Base-by-base conservation (phyloP, 2,329 filamentous ascomycete genomes). In the Venturia asperata region DNA sequence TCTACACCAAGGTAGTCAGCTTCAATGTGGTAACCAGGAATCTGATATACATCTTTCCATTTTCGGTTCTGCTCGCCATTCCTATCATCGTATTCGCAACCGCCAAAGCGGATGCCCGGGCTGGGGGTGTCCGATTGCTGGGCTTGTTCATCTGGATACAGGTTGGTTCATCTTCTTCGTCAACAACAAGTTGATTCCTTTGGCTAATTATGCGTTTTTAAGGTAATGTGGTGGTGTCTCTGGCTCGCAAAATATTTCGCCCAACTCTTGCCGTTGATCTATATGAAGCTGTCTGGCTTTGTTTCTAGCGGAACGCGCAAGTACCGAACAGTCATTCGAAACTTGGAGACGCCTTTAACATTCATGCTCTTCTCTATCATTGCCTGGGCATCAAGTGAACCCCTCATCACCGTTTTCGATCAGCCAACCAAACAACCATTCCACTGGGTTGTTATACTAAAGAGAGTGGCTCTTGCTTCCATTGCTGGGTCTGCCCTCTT, bases 61-160 rank as follows among this genome's bases (percentile, higher is more conserved):
- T 62, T 34, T 43, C 64, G 15, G 24, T 65, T 34, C 13, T 49
- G 21, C 39, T 65, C 2, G 34, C 58, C 17, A 65, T 86, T 6
- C 87, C 87, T 15, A 78, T 90, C 43, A 77, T 88, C 62, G 77
- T 88, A 47, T 70, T 72, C 47, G 69, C 70, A 21, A 76, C 71
- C 3, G 67, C 72, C 30, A 71, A 72, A 49, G 58, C 63, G 13
- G 65, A 73, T 27, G 69, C 70, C n/a, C 65, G 65, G 42, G 70
- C 73, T 42, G 55, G 55, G 5, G 73, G 71, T 19, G 72, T 75
- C 30, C 77, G 80, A 5, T 78, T 88, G 11, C 84, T 87, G 70
- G 75, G 81, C 61, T 79, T 90, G 61, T 89, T 89, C 70, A 77
- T 87, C 61, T 89, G 87, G 87, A 81, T 90, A 69, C 84, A 89